Base-by-base conservation (phyloP, 805 yeast species). In the Ogataea methanolica region DNA sequence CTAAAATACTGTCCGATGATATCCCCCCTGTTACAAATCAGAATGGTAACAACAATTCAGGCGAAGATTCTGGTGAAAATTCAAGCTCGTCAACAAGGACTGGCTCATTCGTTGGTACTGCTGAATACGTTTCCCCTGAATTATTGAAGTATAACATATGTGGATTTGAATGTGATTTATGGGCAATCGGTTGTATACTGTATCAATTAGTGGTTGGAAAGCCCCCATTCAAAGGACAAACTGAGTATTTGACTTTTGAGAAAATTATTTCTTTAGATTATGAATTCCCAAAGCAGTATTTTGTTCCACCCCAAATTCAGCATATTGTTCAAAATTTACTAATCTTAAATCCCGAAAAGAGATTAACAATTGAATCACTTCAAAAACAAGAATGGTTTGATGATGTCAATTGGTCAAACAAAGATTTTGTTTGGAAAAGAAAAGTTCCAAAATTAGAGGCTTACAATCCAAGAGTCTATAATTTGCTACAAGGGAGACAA, bases 51-150 rank as follows among this genome's bases (percentile, higher is more conserved):
- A 57, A 52, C 34, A 39, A 23, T 21, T 23, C 45, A 4, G 48
- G 46, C 31, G 55, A 50, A 36, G 47, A 47, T 23, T 48, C 50
- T 17, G 54, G 52, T 6, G 57, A 44, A 16, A 49, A 43, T 41
- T 50, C 58, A 21, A 50, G 62, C 65, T 31, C 76, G 66, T 73
- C 59, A 36, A 57, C 63, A 23, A 48, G 63, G 22, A 69, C 81
- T 22, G 86, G 88, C 6, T 90, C 97, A 0, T 94, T 92, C 71
- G 98, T 92, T 3, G 99, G 99, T 0, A 92, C 99, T 1, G 98
- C 98, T 0, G 97, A 91, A 62, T 91, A 91, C 61, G 97, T 94
- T 2, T 84, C 96, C 0, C 99, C 98, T 0, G 99, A 94, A 64
- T 70, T 94, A 37, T 71, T 94, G 42, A 77, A 82, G 42, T 75